Evolutionary conservation across 2,329 filamentous ascomycete species (phyloP), one percentile per base, ranked within the genome.

Genomic region (Colletotrichum lentis): DNA sequence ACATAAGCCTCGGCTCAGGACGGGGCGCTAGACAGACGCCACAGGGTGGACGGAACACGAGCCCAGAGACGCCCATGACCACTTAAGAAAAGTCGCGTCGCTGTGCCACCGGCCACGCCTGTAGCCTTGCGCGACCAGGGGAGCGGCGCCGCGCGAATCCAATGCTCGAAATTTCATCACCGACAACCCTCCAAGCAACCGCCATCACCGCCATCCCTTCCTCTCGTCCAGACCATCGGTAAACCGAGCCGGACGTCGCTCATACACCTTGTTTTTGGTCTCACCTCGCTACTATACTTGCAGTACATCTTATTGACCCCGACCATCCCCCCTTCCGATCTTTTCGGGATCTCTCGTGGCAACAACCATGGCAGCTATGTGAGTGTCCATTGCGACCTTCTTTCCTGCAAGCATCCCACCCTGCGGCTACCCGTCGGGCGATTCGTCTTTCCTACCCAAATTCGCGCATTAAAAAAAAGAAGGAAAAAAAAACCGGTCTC

Each of bases 401-500:
- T 27, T 31, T 53, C n/a, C 61, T 35, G 41, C 55, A 22, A 39
- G 44, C 39, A 41, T 10, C 35, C 35, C 64, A 52, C 44, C 18
- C 35, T 47, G 61, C 44, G 41, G 37, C 58, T 10, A 43, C 44
- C 39, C 50, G 44, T 16, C 39, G 27, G 22, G 24, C 44, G 20
- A 41, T 24, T 37, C 39, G 16, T 46, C 35, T 20, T 41, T 8
- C 31, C 7, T 59, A 20, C 62, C 67, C 72, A 69, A 54, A 76
- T 74, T 75, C 70, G 74, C 54, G 73, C 74, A 52, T 35, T 35
- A 8, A 73, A 74, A 74, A 74, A n/a, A n/a, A n/a, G n/a, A n/a
- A n/a, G n/a, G n/a, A n/a, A n/a, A n/a, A n/a, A n/a, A n/a, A n/a
- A 64, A 74, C 71, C 71, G 54, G 16, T 24, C n/a, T 8, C n/a